Evolutionary conservation across 305 asterid species (phyloP).

Genomic region (Salvia sclarea): DNA sequence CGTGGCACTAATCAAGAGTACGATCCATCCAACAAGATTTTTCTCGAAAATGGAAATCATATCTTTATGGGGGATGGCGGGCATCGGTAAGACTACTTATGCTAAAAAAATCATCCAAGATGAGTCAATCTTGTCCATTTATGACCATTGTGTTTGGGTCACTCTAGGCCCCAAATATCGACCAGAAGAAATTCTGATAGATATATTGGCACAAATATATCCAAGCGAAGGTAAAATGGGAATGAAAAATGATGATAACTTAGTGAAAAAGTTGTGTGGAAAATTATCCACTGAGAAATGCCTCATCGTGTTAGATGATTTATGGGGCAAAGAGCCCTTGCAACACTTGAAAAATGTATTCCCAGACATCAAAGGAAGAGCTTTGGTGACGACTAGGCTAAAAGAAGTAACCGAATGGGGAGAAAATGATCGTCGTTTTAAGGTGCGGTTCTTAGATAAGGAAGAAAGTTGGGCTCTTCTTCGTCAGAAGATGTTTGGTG

Average conservation of each 20-base stretch:
- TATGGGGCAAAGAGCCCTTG: not conserved
- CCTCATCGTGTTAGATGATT: slow-evolving; percentile 7
- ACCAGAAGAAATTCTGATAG: not conserved
- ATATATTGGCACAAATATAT: slow-evolving; percentile 4
- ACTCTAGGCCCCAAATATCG: not conserved
- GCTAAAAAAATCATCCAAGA: not conserved
- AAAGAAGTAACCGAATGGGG: not conserved
- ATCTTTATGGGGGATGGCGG: not conserved
- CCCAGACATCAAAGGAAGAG: not conserved
- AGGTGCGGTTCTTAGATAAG: not conserved
- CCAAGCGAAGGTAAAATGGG: not conserved
- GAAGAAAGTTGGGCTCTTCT: slow-evolving; percentile 17
- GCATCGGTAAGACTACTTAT: not conserved
- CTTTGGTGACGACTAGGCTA: slow-evolving; percentile 17
- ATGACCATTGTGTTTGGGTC: not conserved
- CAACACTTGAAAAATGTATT: not conserved
- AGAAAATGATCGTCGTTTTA: not conserved
- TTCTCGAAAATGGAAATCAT: not conserved
- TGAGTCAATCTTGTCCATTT: not conserved
- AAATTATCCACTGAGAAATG: not conserved
- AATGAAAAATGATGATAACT: not conserved
- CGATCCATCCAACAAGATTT: not conserved
- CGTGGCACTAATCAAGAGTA: not conserved
- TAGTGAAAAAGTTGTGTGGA: not conserved
- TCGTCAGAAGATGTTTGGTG: slow-evolving; percentile 1